Percentiles rank a stretch among this genome's conserved stretches.
phyloP scores from a whole-genome alignment of 352 stramenopile species.

The Phytophthora multivora region DNA sequence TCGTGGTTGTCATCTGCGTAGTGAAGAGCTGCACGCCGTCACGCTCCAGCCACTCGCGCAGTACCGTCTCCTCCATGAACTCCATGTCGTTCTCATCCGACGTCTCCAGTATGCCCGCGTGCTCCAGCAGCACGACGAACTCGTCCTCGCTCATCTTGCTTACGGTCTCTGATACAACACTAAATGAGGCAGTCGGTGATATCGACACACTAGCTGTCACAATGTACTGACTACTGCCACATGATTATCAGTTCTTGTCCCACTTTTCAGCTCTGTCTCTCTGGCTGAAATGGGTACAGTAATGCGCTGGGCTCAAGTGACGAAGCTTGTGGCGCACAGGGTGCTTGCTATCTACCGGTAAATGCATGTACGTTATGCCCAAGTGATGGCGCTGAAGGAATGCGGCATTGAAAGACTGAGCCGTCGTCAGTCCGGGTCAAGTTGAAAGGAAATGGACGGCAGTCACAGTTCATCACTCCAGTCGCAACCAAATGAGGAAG shows the following conservation, averaged over 20 bases:
- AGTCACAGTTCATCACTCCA: conserved; percentile 10
- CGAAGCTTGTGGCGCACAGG: conserved; percentile 1
- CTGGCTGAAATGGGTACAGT: conserved; percentile 23
- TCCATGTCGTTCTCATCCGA: conserved; percentile 73
- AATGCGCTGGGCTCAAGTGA: conserved; percentile 2
- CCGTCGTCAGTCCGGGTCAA: conserved; percentile 4
- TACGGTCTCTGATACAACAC: conserved; percentile 13
- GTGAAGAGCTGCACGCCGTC: conserved; percentile 73
- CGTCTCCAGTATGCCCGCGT: conserved; percentile 75
- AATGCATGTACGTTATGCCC: not conserved
- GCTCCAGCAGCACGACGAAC: conserved; percentile 84
- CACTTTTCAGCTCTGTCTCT: conserved; percentile 20
- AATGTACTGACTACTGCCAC: not conserved
- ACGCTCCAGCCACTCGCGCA: conserved; percentile 74
- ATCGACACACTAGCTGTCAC: not conserved
- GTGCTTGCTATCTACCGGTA: too few species aligned
- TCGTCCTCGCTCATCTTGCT: conserved; percentile 78
- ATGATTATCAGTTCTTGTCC: conserved; percentile 7
- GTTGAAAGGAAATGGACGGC: conserved; percentile 4
- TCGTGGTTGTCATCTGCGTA: conserved; percentile 31
- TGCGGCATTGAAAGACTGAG: not conserved
- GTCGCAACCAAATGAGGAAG: conserved; percentile 15
- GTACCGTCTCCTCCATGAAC: conserved; percentile 66
- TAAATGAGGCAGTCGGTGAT: conserved; percentile 6
- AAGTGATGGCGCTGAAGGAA: not conserved